Evolutionary conservation across 331 rosid species (phyloP).

Genomic region (Telfairia occidentalis): DNA sequence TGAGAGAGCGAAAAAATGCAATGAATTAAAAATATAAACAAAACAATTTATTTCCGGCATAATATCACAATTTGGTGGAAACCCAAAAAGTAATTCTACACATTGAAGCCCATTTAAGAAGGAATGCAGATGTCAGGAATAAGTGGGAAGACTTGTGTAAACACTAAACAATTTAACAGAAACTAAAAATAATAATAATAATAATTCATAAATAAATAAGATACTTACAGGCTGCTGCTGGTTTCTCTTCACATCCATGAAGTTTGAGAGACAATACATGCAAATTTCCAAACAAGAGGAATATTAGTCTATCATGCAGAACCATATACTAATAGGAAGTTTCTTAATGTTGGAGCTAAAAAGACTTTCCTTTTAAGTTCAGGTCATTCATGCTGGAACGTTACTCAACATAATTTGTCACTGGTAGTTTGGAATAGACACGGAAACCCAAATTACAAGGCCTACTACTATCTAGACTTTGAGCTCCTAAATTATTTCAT

Average conservation of each 20-base stretch:
- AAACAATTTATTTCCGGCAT: background rate
- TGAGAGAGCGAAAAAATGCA: background rate
- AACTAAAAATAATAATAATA: background rate
- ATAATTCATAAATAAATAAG: background rate
- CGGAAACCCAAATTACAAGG: background rate
- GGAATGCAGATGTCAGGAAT: background rate
- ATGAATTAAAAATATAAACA: background rate
- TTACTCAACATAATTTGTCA: background rate
- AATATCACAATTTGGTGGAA: background rate
- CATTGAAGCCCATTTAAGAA: background rate
- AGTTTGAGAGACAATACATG: slow-evolving; percentile 31
- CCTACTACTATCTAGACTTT: background rate
- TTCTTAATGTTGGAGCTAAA: background rate
- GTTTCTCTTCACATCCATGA: slow-evolving; percentile 69
- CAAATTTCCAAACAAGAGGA: slow-evolving; percentile 21
- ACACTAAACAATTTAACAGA: background rate
- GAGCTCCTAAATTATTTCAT: background rate
- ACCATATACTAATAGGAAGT: background rate
- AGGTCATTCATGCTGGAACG: background rate
- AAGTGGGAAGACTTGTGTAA: background rate
- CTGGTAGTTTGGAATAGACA: background rate
- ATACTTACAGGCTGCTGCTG: slow-evolving; percentile 85
- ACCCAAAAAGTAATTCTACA: background rate
- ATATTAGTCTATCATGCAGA: slow-evolving; percentile 25
- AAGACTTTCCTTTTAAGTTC: background rate